phyloP scores from a whole-genome alignment of 78 protist species.

The Bigelowiella natans region DNA sequence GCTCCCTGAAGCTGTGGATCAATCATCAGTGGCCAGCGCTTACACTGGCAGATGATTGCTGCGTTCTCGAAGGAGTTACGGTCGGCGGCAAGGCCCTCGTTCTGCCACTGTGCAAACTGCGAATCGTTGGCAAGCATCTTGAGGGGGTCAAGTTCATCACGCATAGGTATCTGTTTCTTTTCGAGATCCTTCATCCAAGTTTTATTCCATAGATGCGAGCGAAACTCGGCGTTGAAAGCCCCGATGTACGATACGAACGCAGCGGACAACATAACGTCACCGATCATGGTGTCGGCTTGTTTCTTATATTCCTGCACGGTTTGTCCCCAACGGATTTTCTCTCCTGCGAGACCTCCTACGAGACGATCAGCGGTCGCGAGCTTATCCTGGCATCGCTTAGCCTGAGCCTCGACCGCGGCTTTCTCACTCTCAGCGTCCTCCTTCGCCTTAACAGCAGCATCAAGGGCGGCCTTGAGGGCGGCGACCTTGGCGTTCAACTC shows the following conservation, averaged over 20 bases:
- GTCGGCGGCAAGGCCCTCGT: constrained; percentile 76
- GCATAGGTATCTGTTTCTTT: background rate
- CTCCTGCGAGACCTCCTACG: constrained; percentile 49
- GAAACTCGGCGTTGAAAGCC: constrained; percentile 50
- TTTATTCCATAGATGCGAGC: constrained; percentile 18
- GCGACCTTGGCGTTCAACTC: constrained; percentile 15
- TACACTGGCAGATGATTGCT: constrained; percentile 30
- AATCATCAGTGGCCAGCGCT: constrained; percentile 78
- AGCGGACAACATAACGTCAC: constrained; percentile 55
- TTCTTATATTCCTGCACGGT: constrained; percentile 7
- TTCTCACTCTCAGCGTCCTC: constrained; percentile 33
- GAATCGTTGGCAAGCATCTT: constrained; percentile 39
- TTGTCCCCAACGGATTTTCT: constrained; percentile 51
- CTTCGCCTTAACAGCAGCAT: constrained; percentile 31
- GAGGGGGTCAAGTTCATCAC: constrained; percentile 9
- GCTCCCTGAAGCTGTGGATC: constrained; percentile 83
- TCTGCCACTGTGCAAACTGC: constrained; percentile 59
- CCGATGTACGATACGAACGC: constrained; percentile 65
- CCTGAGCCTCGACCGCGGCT: constrained; percentile 37
- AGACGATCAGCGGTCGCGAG: constrained; percentile 57
- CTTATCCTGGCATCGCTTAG: constrained; percentile 38
- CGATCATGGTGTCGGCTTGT: constrained; percentile 26
- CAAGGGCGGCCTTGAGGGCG: constrained; percentile 20
- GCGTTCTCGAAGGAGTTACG: constrained; percentile 75
- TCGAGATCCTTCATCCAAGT: background rate